These are phyloP conservation scores for Termitomyces titanicus DNA, from an alignment of 768 basidiomycete species.

Conservation along the genomic window DNA sequence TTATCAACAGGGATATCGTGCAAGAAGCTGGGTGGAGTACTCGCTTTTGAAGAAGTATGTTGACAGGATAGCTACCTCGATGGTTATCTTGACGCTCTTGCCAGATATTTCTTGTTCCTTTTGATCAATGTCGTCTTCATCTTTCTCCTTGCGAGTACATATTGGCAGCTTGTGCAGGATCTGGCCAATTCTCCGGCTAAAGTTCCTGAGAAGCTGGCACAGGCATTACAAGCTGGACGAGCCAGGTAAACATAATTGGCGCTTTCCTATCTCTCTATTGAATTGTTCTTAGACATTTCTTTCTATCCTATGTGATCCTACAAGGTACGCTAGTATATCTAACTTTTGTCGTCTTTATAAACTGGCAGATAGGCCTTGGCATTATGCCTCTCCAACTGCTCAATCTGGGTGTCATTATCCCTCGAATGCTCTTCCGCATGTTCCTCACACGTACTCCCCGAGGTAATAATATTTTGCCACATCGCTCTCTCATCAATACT, in stretches of 20 bases:
- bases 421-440: conserved; percentile 66
- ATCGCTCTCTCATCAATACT: background rate
- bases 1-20: conserved; percentile 87
- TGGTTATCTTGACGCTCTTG: conserved; percentile 3
- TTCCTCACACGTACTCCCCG: conserved; percentile 88
- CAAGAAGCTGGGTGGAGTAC: conserved; percentile 91
- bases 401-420: conserved; percentile 86
- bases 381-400: conserved; percentile 95
- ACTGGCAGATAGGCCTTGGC: conserved; percentile 58
- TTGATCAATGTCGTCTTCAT: conserved; percentile 92
- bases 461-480: conserved; percentile 42
- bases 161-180: conserved; percentile 88
- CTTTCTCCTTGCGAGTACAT: conserved; percentile 88
- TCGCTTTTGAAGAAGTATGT: conserved; percentile 87
- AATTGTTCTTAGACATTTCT: conserved; percentile 57
- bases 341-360: conserved; percentile 4
- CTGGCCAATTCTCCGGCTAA: conserved; percentile 92
- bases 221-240: conserved; percentile 72
- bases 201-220: conserved; percentile 89
- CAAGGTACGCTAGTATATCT: conserved; percentile 48
- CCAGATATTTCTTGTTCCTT: conserved; percentile 90
- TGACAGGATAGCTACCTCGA: background rate
- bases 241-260: conserved; percentile 47
- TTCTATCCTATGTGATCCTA: conserved; percentile 79
- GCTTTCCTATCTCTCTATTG: conserved; percentile 5